Percentiles rank a stretch among this genome's conserved stretches.
These are phyloP conservation scores for Phytophthora sp. DNA, from an alignment of 352 stramenopile species.

Conservation along the genomic window DNA sequence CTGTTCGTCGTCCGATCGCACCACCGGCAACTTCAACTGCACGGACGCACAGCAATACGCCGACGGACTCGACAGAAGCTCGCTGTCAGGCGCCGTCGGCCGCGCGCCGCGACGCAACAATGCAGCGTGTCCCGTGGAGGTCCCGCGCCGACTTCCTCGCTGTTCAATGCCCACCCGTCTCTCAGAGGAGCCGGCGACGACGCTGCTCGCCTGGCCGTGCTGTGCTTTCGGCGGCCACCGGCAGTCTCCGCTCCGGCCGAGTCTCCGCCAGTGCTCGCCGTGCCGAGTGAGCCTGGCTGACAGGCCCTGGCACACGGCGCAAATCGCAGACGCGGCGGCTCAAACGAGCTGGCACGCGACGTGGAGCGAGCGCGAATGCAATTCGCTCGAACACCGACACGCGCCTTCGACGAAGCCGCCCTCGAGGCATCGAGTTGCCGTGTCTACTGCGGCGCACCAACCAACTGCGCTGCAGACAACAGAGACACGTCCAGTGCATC, in stretches of 20 bases:
- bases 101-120: neutral
- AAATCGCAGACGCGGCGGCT: slow-evolving; percentile 17
- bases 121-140: slow-evolving; percentile 7
- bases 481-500: neutral
- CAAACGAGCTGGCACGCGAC: neutral
- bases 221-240: slow-evolving; percentile 7
- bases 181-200: neutral
- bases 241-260: no score
- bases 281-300: no score
- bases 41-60: neutral
- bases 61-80: slow-evolving; percentile 35
- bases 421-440: neutral
- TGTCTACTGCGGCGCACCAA: neutral
- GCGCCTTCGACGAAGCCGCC: slow-evolving; percentile 1
- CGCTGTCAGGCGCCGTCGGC: slow-evolving; percentile 8
- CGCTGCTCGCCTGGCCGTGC: slow-evolving; percentile 1
- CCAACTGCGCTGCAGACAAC: neutral
- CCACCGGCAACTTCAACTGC: slow-evolving; percentile 19
- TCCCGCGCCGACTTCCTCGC: slow-evolving; percentile 8
- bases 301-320: slow-evolving; percentile 13
- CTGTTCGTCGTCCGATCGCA: slow-evolving; percentile 18
- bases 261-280: no score
- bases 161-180: slow-evolving; percentile 5
- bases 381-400: slow-evolving; percentile 8
- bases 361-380: slow-evolving; percentile 14